Percentiles rank a stretch among this genome's conserved stretches.
phyloP scores from a whole-genome alignment of 495 filamentous ascomycete genomes.

The Hypomontagnella submonticulosa region DNA sequence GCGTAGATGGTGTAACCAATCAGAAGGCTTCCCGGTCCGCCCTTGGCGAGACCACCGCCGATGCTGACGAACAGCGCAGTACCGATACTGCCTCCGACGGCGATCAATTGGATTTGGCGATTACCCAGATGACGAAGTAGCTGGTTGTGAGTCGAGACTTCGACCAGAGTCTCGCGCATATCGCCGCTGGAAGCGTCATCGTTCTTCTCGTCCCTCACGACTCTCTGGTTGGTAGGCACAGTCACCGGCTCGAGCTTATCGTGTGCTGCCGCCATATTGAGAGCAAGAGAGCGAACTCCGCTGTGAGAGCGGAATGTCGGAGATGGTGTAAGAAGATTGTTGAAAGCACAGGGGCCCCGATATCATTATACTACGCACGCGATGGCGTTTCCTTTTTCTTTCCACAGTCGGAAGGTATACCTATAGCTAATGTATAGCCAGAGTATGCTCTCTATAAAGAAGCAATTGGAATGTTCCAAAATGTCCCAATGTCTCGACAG shows the following conservation, averaged over 20 bases:
- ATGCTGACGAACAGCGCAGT: constrained; percentile 83
- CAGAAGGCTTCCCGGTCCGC: constrained; percentile 75
- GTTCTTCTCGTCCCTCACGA: constrained; percentile 32
- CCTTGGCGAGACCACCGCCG: constrained; percentile 68
- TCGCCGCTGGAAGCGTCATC: constrained; percentile 36
- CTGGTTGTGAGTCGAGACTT: constrained; percentile 38
- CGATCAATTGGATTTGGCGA: constrained; percentile 78
- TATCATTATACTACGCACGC: constrained; percentile 45
- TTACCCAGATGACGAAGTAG: constrained; percentile 68
- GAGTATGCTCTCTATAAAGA: no score
- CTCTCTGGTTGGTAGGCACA: background rate
- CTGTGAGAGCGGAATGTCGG: constrained; percentile 46
- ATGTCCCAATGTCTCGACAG: background rate
- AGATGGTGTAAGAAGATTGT: constrained; percentile 41
- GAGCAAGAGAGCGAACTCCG: constrained; percentile 49
- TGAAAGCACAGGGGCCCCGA: constrained; percentile 35
- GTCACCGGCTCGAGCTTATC: constrained; percentile 28
- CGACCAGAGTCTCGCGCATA: constrained; percentile 35
- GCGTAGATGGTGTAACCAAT: constrained; percentile 73
- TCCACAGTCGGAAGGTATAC: constrained; percentile 11
- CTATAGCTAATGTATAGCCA: no score
- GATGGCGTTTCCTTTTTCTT: constrained; percentile 29
- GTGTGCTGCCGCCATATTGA: constrained; percentile 47
- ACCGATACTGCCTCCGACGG: constrained; percentile 82
- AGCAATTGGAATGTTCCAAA: background rate